These are phyloP conservation scores for Penicillium sp. DNA, from an alignment of 2,329 filamentous ascomycete species.

Conservation along the genomic window DNA sequence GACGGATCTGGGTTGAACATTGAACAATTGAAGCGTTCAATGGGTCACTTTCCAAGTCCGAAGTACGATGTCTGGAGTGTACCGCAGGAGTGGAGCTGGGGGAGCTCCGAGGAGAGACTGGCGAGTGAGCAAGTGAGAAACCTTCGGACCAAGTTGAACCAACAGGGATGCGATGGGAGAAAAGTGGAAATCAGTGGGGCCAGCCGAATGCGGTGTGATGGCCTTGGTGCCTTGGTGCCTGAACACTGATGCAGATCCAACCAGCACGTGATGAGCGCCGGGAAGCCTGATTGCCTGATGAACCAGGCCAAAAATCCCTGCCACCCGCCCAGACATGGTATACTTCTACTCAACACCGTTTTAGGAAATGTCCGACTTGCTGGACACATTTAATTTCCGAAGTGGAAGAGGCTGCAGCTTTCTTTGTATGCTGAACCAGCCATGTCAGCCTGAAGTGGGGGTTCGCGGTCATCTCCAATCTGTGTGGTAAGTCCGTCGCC, in stretches of 20 bases:
- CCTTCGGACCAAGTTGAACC: neutral
- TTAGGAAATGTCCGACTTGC: neutral
- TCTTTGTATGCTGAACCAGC: neutral
- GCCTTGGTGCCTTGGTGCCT: neutral
- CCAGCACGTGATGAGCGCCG: too few relatives aligned
- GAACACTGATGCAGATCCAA: too few relatives aligned
- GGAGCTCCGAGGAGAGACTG: neutral
- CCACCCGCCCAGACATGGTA: neutral
- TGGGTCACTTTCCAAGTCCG: neutral
- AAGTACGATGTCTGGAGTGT: neutral
- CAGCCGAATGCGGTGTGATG: neutral
- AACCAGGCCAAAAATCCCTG: neutral
- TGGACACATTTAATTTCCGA: neutral
- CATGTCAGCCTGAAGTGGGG: neutral
- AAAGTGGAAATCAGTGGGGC: neutral
- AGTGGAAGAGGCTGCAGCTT: neutral
- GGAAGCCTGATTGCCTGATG: neutral
- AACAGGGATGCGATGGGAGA: neutral
- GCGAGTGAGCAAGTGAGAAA: slow-evolving; percentile 3
- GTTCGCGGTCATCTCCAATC: neutral
- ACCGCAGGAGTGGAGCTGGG: slow-evolving; percentile 3
- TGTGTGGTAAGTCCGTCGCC: neutral
- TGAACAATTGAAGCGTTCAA: neutral
- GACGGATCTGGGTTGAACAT: slow-evolving; percentile 6
- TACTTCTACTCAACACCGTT: neutral